Percentiles rank a stretch among this genome's conserved stretches.
Evolutionary conservation across 2,329 filamentous ascomycete genomes (phyloP).

Genomic region (Epichloe bromicola): DNA sequence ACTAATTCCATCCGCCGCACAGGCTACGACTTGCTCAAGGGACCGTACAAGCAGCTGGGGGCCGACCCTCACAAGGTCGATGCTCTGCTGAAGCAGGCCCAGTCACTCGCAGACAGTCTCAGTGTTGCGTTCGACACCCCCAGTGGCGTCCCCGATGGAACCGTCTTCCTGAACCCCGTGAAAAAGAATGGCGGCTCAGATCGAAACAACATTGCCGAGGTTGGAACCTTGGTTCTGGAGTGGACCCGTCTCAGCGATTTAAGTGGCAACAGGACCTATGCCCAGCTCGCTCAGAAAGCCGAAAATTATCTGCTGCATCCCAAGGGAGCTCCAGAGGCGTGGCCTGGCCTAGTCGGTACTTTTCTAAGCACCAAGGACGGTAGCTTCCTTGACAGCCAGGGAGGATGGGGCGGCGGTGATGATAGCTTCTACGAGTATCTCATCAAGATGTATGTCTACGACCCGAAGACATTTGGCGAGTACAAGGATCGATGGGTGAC

Average conservation of each 20-base stretch:
- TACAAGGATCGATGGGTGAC: slow-evolving; percentile 65
- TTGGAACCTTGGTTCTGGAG: slow-evolving; percentile 69
- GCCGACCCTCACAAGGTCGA: slow-evolving; percentile 32
- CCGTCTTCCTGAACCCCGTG: slow-evolving; percentile 44
- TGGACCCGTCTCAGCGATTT: slow-evolving; percentile 73
- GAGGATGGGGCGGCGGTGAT: slow-evolving; percentile 65
- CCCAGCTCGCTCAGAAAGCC: slow-evolving; percentile 49
- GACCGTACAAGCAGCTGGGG: slow-evolving; percentile 43
- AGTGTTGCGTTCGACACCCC: slow-evolving; percentile 68
- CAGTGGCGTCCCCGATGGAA: slow-evolving; percentile 61
- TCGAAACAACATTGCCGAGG: slow-evolving; percentile 61
- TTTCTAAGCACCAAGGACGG: slow-evolving; percentile 53
- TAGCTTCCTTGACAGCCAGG: slow-evolving; percentile 49
- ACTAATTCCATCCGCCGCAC: not conserved
- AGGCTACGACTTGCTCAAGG: slow-evolving; percentile 60
- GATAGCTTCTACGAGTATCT: slow-evolving; percentile 86
- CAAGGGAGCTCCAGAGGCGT: slow-evolving; percentile 47
- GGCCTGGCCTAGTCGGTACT: slow-evolving; percentile 62
- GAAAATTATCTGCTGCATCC: slow-evolving; percentile 60
- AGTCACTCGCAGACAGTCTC: slow-evolving; percentile 56
- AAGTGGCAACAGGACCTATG: slow-evolving; percentile 55
- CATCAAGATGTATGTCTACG: slow-evolving; percentile 83
- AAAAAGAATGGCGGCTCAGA: slow-evolving; percentile 31
- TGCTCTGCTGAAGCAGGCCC: slow-evolving; percentile 52
- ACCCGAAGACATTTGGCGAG: slow-evolving; percentile 44